Conservation (phyloP, 2,329 filamentous ascomycete genomes). For the Colletotrichum theobromicola region DNA sequence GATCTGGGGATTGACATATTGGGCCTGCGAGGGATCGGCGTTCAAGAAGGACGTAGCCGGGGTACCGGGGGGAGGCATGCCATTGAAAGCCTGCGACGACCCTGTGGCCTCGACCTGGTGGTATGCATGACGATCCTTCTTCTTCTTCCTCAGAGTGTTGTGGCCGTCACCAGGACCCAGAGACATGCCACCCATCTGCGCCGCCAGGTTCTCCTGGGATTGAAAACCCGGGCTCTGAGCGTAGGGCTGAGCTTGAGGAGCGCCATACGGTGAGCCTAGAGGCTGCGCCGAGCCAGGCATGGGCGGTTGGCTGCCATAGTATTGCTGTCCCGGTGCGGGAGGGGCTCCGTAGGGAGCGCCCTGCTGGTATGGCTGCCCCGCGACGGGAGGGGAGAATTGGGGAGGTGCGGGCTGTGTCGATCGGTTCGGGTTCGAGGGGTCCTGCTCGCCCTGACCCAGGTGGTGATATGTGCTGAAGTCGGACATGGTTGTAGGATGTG, state of each 20-base stretch:
- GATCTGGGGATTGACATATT: constrained; percentile 50
- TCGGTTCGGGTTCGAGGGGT: constrained; percentile 60
- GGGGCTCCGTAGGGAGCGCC: constrained; percentile 41
- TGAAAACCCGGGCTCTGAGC: constrained; percentile 35
- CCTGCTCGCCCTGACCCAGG: constrained; percentile 61
- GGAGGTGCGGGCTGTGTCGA: constrained; percentile 54
- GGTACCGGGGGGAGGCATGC: constrained; percentile 63
- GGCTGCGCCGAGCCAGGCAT: constrained; percentile 31
- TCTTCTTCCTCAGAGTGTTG: constrained; percentile 70
- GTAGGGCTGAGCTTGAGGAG: constrained; percentile 34
- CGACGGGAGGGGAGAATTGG: constrained; percentile 62
- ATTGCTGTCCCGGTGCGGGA: constrained; percentile 41
- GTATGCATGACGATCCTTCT: constrained; percentile 94
- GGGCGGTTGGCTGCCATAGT: constrained; percentile 40
- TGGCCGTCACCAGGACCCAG: constrained; percentile 57
- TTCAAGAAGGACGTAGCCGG: constrained; percentile 49
- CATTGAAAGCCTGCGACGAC: constrained; percentile 73
- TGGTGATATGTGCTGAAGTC: constrained; percentile 62
- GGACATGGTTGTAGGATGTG: constrained; percentile 46
- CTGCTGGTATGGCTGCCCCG: constrained; percentile 60
- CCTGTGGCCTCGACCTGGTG: constrained; percentile 80
- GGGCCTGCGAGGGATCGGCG: constrained; percentile 31
- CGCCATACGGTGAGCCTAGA: constrained; percentile 34
- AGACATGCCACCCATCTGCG: constrained; percentile 81
- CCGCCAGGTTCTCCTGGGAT: constrained; percentile 58